A percentile compares a stretch with the other conserved stretches of the same genome.
These are phyloP conservation scores for Coniochaeta ligniaria DNA, from an alignment of 2,329 filamentous ascomycete genomes.

Conservation along the genomic window DNA sequence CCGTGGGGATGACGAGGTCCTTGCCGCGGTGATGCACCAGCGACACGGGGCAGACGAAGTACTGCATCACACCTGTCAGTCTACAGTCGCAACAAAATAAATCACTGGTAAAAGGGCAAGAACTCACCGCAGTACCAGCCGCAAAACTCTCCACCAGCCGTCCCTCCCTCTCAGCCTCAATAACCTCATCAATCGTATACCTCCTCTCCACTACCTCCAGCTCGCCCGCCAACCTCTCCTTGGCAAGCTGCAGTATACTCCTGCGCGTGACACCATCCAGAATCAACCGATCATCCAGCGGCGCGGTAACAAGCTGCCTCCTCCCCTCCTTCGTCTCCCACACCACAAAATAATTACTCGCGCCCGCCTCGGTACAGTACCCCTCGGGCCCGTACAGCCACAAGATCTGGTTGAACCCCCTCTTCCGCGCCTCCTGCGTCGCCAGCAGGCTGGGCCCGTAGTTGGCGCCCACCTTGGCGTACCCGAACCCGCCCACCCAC, in stretches of 20 bases:
- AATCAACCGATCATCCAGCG: conserved; percentile 75
- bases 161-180: conserved; percentile 66
- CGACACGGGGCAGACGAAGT: conserved; percentile 63
- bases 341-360: conserved; percentile 85
- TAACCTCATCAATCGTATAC: conserved; percentile 74
- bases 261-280: conserved; percentile 83
- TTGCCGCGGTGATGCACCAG: conserved; percentile 60
- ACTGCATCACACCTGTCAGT: conserved; percentile 25
- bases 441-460: conserved; percentile 80
- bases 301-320: conserved; percentile 72
- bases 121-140: conserved; percentile 73
- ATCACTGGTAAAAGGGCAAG: background rate
- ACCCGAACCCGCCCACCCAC: conserved; percentile 90
- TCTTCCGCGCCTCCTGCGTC: conserved; percentile 63
- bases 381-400: conserved; percentile 79
- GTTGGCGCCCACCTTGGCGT: conserved; percentile 88
- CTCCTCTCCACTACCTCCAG: conserved; percentile 72
- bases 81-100: background rate
- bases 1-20: conserved; percentile 57
- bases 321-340: conserved; percentile 61
- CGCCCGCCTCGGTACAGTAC: conserved; percentile 83
- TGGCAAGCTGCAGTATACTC: conserved; percentile 67
- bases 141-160: conserved; percentile 79
- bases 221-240: conserved; percentile 50
- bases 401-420: conserved; percentile 84